Base-by-base conservation (phyloP, 352 stramenopile genomes). In the Pythium sukuiense region DNA sequence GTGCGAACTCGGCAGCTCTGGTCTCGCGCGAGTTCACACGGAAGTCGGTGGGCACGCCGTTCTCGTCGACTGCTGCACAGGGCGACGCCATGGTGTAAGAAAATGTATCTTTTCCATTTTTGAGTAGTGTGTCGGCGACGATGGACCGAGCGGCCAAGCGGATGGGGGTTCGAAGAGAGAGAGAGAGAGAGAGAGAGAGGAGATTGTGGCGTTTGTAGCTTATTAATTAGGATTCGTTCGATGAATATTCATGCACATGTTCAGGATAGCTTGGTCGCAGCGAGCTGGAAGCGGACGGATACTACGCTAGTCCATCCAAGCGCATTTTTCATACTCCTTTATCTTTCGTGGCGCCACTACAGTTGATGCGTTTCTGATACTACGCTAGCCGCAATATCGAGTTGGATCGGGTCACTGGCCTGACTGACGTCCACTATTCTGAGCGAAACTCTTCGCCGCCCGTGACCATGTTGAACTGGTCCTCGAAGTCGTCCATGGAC, bases 401-500 rank as follows among this genome's bases (percentile, higher is more conserved):
- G 6, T 30, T 6, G n/a, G 45, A n/a, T 30, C 20, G 16, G 14
- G 39, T 48, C 39, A 6, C 39, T 29, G 26, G 30, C 49, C 18
- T 30, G 49, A 37, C 49, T 30, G 49, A 37, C 57, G 27, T 57
- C 20, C 30, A 57, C 39, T 92, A 92, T 61, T 90, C 86, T 70
- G 85, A 93, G 53, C 87, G 83, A 65, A 93, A 94, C 76, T 92
- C 83, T 69, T 96, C 87, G 55, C 87, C 87, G 26, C 85, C 85
- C 52, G 85, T 93, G 59, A 92, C 85, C 79, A 81, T 92, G 70
- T 93, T 83, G 66, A 96, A 96, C 71, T 96, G 85, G 59, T 81
- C 88, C 39, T 83, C 88, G 53, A 96, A 96, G 73, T 96, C 88
- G 55, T 94, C 87, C 76, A 92, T 88, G 66, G 83, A 90, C 80